A percentile compares a stretch with the other conserved stretches of the same genome.
phyloP scores from a whole-genome alignment of 352 stramenopile species.

The Phytopythium sindhum region DNA sequence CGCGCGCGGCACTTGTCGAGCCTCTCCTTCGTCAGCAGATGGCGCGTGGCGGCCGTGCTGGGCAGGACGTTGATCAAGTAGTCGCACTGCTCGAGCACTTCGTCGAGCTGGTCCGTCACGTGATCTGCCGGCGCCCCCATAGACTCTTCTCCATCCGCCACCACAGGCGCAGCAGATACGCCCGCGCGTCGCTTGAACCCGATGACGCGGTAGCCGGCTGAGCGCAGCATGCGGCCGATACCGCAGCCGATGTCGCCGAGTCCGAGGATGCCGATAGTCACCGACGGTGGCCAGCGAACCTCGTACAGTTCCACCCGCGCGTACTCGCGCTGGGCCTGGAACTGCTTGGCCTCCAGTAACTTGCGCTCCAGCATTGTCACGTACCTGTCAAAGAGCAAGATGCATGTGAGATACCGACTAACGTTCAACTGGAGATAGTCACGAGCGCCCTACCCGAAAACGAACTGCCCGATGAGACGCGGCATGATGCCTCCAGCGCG shows the following conservation, averaged over 20 bases:
- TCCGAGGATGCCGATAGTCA: conserved; percentile 47
- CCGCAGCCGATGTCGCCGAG: conserved; percentile 50
- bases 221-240: conserved; percentile 38
- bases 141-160: conserved; percentile 7
- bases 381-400: conserved; percentile 10
- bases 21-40: conserved; percentile 50
- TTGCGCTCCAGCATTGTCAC: conserved; percentile 38
- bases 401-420: neutral
- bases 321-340: conserved; percentile 26
- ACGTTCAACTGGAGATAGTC: neutral
- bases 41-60: conserved; percentile 64
- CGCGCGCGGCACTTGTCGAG: conserved; percentile 38
- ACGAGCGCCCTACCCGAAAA: conserved; percentile 18
- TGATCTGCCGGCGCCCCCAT: conserved; percentile 15
- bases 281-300: conserved; percentile 21
- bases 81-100: conserved; percentile 56
- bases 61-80: conserved; percentile 83
- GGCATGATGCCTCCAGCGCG: conserved; percentile 40
- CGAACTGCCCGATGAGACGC: conserved; percentile 39
- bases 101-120: conserved; percentile 40
- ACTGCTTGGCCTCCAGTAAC: conserved; percentile 24
- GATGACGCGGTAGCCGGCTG: conserved; percentile 43
- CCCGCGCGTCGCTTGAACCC: conserved; percentile 53
- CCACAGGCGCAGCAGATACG: neutral
- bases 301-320: conserved; percentile 20